phyloP scores from a whole-genome alignment of 495 filamentous ascomycete genomes.

The Daldinia caldariorum region DNA sequence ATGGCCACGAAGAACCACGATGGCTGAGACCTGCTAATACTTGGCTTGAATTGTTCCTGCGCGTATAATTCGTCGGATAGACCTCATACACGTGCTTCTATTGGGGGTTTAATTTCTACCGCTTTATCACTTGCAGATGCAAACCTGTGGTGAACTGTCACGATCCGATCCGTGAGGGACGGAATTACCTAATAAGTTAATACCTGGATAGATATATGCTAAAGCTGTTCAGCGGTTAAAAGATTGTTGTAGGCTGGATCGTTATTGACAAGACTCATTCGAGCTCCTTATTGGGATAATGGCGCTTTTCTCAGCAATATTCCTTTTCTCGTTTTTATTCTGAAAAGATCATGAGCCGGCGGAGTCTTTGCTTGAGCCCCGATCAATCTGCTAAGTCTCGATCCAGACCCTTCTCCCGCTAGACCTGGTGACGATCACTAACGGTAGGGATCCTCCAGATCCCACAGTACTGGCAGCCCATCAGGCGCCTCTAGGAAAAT shows the following conservation, averaged over 20 bases:
- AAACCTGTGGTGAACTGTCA: constrained; percentile 7
- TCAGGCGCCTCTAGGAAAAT: neutral
- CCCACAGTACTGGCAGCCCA: constrained; percentile 6
- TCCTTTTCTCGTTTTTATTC: neutral
- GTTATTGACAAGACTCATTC: neutral
- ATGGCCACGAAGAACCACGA: constrained; percentile 33
- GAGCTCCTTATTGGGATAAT: neutral
- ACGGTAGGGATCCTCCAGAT: constrained; percentile 20
- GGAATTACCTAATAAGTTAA: constrained; percentile 14
- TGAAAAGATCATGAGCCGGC: constrained; percentile 19
- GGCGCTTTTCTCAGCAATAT: neutral
- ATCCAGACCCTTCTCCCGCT: constrained; percentile 41
- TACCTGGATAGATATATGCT: constrained; percentile 1
- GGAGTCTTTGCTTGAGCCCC: constrained; percentile 18
- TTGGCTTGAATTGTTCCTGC: constrained; percentile 28
- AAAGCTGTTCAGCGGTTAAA: constrained; percentile 3
- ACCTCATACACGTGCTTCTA: constrained; percentile 16
- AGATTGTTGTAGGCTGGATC: constrained; percentile 2
- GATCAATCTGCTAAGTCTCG: constrained; percentile 42
- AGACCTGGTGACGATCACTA: constrained; percentile 39
- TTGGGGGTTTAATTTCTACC: constrained; percentile 18
- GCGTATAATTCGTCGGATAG: constrained; percentile 21
- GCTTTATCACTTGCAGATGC: constrained; percentile 24
- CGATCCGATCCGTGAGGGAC: constrained; percentile 14
- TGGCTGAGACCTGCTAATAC: constrained; percentile 31